Evolutionary conservation across 2,329 filamentous ascomycete genomes (phyloP).

Genomic region (Biscogniauxia mediterranea): DNA sequence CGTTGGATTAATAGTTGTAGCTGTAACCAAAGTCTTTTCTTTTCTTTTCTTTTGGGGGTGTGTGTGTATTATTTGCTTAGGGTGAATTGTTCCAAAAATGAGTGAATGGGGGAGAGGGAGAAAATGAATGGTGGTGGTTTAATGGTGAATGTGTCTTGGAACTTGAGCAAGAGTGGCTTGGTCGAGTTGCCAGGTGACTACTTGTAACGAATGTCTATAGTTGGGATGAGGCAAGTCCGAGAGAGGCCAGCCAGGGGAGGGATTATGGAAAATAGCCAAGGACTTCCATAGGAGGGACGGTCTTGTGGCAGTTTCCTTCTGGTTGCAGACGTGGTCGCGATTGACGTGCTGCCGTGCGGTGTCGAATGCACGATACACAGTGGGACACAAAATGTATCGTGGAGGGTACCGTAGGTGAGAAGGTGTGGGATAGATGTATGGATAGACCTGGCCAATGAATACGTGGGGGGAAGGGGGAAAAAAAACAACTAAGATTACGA

Average conservation of each 20-base stretch:
- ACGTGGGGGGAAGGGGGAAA: background rate
- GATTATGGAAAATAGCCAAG: conserved; percentile 12
- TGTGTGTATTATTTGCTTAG: background rate
- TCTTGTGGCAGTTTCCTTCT: conserved; percentile 7
- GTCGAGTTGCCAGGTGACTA: conserved; percentile 15
- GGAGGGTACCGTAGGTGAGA: conserved; percentile 7
- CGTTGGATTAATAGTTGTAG: conserved; percentile 27
- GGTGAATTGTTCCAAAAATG: conserved; percentile 19
- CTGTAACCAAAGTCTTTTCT: conserved; percentile 21
- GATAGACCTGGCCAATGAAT: conserved; percentile 12
- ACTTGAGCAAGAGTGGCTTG: conserved; percentile 7
- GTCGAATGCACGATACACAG: conserved; percentile 9
- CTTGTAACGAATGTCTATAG: conserved; percentile 30
- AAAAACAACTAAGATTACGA: conserved; percentile 19
- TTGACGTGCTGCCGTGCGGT: conserved; percentile 14
- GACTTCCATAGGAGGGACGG: conserved; percentile 15
- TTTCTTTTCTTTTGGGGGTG: background rate
- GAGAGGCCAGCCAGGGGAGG: conserved; percentile 11
- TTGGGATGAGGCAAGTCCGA: conserved; percentile 29
- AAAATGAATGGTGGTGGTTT: conserved; percentile 16
- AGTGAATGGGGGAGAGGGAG: conserved; percentile 16
- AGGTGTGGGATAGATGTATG: conserved; percentile 4
- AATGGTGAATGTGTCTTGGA: conserved; percentile 13
- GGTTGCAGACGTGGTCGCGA: conserved; percentile 12
- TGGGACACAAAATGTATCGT: conserved; percentile 5